Percentiles rank a stretch among this genome's conserved stretches.
phyloP scores from a whole-genome alignment of 371 early-diverging fungal genomes.

The Mortierella sp. region DNA sequence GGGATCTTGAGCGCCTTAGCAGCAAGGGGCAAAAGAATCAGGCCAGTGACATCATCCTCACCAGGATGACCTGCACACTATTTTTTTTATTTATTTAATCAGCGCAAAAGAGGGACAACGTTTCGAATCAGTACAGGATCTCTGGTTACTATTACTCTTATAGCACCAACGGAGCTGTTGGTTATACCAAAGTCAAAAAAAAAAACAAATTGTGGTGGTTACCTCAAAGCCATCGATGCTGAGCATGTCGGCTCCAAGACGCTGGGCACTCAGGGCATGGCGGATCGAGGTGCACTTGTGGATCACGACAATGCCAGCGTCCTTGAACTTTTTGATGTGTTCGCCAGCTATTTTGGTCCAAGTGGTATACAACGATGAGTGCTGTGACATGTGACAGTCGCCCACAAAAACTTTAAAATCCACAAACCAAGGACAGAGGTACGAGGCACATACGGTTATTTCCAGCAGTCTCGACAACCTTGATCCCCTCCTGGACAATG shows the following conservation, averaged over 20 bases:
- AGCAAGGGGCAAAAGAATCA: constrained; percentile 81
- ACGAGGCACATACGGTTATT: constrained; percentile 66
- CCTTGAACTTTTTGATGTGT: constrained; percentile 81
- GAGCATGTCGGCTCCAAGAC: constrained; percentile 70
- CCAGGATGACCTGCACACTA: constrained; percentile 88
- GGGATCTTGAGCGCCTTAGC: constrained; percentile 73
- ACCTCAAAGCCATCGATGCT: constrained; percentile 83
- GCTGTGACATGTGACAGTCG: constrained; percentile 25
- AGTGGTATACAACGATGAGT: too few species aligned
- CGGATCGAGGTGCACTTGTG: constrained; percentile 86
- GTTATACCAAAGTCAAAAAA: too few species aligned
- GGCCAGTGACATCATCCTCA: constrained; percentile 81
- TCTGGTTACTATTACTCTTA: too few species aligned
- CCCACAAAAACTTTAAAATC: background rate
- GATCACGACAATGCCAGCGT: constrained; percentile 76
- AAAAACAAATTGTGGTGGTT: too few species aligned
- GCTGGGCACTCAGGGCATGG: constrained; percentile 76
- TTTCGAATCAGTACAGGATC: too few species aligned
- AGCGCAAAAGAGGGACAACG: background rate
- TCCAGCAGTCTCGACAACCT: constrained; percentile 82
- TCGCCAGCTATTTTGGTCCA: constrained; percentile 66
- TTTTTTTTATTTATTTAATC: too few species aligned
- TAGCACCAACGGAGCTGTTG: background rate
- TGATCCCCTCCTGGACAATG: constrained; percentile 82
- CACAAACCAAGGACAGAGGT: background rate